Evolutionary conservation across 257 asterid genomes (phyloP).

Genomic region (Echium plantagineum): DNA sequence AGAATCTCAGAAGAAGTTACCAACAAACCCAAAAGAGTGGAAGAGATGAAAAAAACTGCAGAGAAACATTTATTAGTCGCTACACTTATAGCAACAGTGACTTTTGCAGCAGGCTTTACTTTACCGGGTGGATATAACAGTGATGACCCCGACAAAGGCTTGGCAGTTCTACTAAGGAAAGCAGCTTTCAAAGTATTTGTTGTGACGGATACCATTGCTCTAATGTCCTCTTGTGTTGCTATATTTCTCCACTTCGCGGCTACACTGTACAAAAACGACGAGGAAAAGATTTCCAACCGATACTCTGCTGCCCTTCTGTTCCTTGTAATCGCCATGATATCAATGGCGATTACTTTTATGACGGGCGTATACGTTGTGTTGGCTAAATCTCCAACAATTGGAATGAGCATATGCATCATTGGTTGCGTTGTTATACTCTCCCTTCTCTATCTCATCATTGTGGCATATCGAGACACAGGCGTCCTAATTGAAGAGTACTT

Average conservation of each 20-base stretch:
- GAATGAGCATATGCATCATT: too few species aligned
- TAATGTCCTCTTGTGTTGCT: neutral
- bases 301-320: neutral
- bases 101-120: constrained; percentile 18
- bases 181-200: constrained; percentile 9
- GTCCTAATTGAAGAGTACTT: too few species aligned
- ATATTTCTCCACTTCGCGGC: neutral
- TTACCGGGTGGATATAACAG: constrained; percentile 19
- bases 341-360: constrained; percentile 4
- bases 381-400: neutral
- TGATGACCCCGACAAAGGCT: neutral
- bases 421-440: too few species aligned
- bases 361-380: constrained; percentile 2
- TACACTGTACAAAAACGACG: neutral
- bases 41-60: too few species aligned
- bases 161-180: constrained; percentile 5
- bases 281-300: too few species aligned
- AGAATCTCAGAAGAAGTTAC: too few species aligned
- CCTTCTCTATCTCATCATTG: too few species aligned
- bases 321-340: neutral
- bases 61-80: constrained; percentile 11
- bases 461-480: too few species aligned
- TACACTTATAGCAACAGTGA: constrained; percentile 3
- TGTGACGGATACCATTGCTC: constrained; percentile 2
- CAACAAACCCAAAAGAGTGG: too few species aligned